Evolutionary conservation across 108 stramenopile genomes (phyloP).

Genomic region (Pseudonitzschia pungens): DNA sequence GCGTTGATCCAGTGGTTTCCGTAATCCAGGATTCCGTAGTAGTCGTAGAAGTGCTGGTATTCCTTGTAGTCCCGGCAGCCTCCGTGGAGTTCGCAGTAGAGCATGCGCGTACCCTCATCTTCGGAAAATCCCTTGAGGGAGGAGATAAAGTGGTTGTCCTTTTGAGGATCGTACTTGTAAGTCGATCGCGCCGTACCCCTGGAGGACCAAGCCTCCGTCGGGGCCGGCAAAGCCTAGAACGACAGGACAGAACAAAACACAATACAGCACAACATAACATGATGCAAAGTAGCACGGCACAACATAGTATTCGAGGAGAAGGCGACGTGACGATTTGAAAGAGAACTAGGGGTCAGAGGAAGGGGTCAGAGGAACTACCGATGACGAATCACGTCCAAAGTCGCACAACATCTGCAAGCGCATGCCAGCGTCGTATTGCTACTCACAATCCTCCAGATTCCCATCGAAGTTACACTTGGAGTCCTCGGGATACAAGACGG

Average conservation of each 20-base stretch:
- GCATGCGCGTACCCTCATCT: slow-evolving; percentile 22
- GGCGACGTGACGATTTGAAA: no score
- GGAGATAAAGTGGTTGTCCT: slow-evolving; percentile 10
- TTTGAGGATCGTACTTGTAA: slow-evolving; percentile 7
- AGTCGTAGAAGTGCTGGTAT: slow-evolving; percentile 48
- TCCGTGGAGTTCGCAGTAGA: slow-evolving; percentile 23
- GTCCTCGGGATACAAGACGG: slow-evolving; percentile 14
- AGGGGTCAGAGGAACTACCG: no score
- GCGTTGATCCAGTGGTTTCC: slow-evolving; percentile 51
- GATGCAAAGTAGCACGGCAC: no score
- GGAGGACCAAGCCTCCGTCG: slow-evolving; percentile 13
- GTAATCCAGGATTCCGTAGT: slow-evolving; percentile 58
- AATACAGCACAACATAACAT: no score
- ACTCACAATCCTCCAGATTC: slow-evolving; percentile 41
- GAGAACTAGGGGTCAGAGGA: no score
- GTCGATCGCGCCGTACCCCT: slow-evolving; percentile 20
- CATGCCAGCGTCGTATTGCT: slow-evolving; percentile 35
- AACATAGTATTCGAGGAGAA: no score
- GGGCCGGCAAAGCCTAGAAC: slow-evolving; percentile 2
- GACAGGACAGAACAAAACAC: background rate
- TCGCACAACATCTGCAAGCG: slow-evolving; percentile 28
- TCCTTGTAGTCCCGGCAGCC: slow-evolving; percentile 38
- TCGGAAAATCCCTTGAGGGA: slow-evolving; percentile 19
- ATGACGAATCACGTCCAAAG: no score
- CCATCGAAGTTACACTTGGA: slow-evolving; percentile 32